Evolutionary conservation across 352 stramenopile genomes (phyloP).

Genomic region (Globisporangium echinulatum): DNA sequence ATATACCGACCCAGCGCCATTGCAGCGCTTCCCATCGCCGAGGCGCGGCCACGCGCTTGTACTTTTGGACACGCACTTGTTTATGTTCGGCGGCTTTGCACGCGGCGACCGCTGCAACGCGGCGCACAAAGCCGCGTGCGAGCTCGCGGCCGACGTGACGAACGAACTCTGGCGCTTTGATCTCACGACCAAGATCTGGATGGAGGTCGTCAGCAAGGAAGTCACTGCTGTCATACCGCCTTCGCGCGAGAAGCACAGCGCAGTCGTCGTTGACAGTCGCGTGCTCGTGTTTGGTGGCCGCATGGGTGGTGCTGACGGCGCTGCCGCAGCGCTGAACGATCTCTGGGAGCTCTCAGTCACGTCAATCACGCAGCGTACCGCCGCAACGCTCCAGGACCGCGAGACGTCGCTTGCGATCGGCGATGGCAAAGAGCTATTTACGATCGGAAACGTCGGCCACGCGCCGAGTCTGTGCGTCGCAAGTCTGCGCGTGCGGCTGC

Average conservation of each 20-base stretch:
- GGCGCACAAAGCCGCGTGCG: conserved; percentile 36
- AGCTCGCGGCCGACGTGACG: conserved; percentile 27
- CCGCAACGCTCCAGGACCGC: conserved; percentile 25
- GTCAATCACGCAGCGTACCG: conserved; percentile 28
- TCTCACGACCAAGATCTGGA: conserved; percentile 39
- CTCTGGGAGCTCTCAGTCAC: conserved; percentile 60
- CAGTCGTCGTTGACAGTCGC: conserved; percentile 30
- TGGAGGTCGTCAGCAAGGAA: conserved; percentile 20
- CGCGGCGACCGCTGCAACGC: conserved; percentile 55
- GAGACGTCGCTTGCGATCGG: conserved; percentile 31
- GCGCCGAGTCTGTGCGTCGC: conserved; percentile 34
- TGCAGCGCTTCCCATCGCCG: conserved; percentile 36
- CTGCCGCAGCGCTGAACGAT: conserved; percentile 35
- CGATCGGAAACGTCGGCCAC: conserved; percentile 30
- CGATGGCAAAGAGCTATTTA: conserved; percentile 47
- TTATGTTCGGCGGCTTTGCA: conserved; percentile 57
- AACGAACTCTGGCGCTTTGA: conserved; percentile 76
- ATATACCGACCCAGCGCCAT: conserved; percentile 19
- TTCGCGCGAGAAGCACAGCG: conserved; percentile 55
- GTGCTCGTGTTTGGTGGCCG: conserved; percentile 60
- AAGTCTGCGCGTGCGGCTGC: conserved; percentile 35
- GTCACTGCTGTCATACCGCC: conserved; percentile 14
- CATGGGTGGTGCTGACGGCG: conserved; percentile 17
- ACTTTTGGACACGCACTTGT: conserved; percentile 37
- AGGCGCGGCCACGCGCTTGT: conserved; percentile 58